Percentiles rank a stretch among this genome's conserved stretches.
Evolutionary conservation across 2,329 filamentous ascomycete genomes (phyloP).

Genomic region (Epichloe festucae): DNA sequence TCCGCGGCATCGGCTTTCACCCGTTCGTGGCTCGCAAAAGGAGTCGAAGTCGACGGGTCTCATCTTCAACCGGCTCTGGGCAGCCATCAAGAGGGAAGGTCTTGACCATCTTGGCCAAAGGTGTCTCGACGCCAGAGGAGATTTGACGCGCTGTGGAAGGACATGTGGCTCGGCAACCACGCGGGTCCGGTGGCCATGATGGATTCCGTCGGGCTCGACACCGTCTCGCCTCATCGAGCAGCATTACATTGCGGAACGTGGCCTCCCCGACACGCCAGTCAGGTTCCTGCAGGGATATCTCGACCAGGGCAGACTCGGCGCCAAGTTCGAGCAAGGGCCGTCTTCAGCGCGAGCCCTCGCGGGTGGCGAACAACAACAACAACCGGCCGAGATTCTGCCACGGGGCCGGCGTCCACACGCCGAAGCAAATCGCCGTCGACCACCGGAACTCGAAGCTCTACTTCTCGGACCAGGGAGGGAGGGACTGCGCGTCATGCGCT

Average conservation of each 20-base stretch:
- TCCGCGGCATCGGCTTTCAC: constrained; percentile 25
- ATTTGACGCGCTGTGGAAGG: constrained; percentile 36
- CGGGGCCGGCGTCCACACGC: constrained; percentile 33
- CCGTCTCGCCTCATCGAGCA: constrained; percentile 37
- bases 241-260: constrained; percentile 38
- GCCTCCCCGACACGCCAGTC: constrained; percentile 27
- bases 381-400: constrained; percentile 26
- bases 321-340: constrained; percentile 27
- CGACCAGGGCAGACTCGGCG: constrained; percentile 31
- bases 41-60: constrained; percentile 34
- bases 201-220: constrained; percentile 39
- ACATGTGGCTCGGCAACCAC: constrained; percentile 21
- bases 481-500: constrained; percentile 26
- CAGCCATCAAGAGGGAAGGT: constrained; percentile 42
- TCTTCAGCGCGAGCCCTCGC: constrained; percentile 35
- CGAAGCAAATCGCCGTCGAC: constrained; percentile 28
- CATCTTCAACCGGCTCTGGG: constrained; percentile 44
- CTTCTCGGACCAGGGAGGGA: constrained; percentile 27
- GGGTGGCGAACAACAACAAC: constrained; percentile 26
- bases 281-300: constrained; percentile 34
- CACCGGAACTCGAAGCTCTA: constrained; percentile 21
- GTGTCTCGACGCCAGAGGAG: constrained; percentile 33
- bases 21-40: constrained; percentile 27
- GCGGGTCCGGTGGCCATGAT: constrained; percentile 20
- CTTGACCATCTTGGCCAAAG: constrained; percentile 35